These are phyloP conservation scores for Dryas integrifolia DNA, from an alignment of 331 rosid genomes.

Conservation along the genomic window DNA sequence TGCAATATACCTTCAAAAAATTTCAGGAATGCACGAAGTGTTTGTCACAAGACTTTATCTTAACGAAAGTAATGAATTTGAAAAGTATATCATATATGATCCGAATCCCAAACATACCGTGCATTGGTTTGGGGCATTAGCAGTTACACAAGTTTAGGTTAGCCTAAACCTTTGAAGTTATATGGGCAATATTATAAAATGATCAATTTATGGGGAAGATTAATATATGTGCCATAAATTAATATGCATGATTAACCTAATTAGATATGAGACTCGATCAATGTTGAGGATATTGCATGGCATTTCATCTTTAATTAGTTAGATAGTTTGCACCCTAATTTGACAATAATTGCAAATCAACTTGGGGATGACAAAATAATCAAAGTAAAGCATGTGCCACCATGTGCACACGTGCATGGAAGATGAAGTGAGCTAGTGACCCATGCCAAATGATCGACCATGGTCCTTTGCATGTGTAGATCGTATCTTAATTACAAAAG, in stretches of 20 bases:
- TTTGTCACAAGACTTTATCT: no score
- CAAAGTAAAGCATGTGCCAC: slow-evolving; percentile 51
- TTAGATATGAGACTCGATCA: not conserved
- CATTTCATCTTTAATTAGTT: not conserved
- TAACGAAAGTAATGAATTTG: no score
- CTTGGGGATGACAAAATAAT: slow-evolving; percentile 22
- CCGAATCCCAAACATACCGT: slow-evolving; percentile 45
- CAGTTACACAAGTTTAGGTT: slow-evolving; percentile 38
- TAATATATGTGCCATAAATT: not conserved
- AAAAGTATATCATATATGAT: slow-evolving; percentile 10
- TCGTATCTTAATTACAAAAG: not conserved
- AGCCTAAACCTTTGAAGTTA: slow-evolving; percentile 38
- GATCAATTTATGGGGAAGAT: not conserved
- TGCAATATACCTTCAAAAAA: no score
- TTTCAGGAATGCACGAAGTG: no score
- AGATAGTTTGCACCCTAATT: slow-evolving; percentile 4
- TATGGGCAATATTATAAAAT: not conserved
- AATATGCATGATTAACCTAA: not conserved
- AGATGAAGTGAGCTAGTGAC: slow-evolving; percentile 11
- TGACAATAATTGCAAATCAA: slow-evolving; percentile 14
- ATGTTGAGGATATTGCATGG: not conserved
- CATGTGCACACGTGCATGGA: slow-evolving; percentile 73
- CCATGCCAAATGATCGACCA: not conserved
- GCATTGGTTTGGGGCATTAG: slow-evolving; percentile 34
- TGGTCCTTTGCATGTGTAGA: slow-evolving; percentile 5